phyloP scores from a whole-genome alignment of 305 asterid genomes.

The Andrographis paniculata region DNA sequence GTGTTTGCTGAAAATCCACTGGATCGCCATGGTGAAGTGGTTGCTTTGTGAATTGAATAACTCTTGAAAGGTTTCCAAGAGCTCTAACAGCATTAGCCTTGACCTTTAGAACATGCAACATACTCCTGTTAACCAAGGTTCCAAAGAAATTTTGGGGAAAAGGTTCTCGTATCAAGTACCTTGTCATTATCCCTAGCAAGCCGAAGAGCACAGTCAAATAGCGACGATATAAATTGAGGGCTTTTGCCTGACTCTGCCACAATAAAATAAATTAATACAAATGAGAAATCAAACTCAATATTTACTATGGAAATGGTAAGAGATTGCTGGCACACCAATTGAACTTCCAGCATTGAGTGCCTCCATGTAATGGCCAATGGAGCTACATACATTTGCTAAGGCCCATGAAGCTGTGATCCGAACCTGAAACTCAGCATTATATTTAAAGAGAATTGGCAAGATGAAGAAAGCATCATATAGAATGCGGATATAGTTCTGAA shows the following conservation, averaged over 20 bases:
- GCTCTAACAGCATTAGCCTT: slow-evolving; percentile 98
- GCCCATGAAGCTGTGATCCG: slow-evolving; percentile 98
- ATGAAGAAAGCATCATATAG: slow-evolving; percentile 10
- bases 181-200: slow-evolving; percentile 85
- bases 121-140: neutral
- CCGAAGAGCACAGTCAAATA: slow-evolving; percentile 60
- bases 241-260: slow-evolving; percentile 42
- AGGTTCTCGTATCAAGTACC: no score
- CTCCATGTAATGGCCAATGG: slow-evolving; percentile 58
- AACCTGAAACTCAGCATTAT: slow-evolving; percentile 50
- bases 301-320: slow-evolving; percentile 14
- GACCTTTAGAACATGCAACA: slow-evolving; percentile 49
- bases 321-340: slow-evolving; percentile 27
- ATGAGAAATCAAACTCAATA: slow-evolving; percentile 21
- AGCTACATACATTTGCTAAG: slow-evolving; percentile 82
- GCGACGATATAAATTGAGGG: slow-evolving; percentile 41
- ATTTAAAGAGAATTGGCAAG: slow-evolving; percentile 10
- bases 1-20: slow-evolving; percentile 16
- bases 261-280: slow-evolving; percentile 23
- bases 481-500: neutral
- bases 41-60: slow-evolving; percentile 39
- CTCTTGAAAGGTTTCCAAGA: slow-evolving; percentile 81
- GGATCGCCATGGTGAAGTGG: slow-evolving; percentile 25
- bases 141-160: no score
- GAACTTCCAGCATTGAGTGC: slow-evolving; percentile 36